Evolutionary conservation across 2,329 filamentous ascomycete genomes (phyloP), one percentile per base, ranked within the genome.

Genomic region (Fusarium buxicola): DNA sequence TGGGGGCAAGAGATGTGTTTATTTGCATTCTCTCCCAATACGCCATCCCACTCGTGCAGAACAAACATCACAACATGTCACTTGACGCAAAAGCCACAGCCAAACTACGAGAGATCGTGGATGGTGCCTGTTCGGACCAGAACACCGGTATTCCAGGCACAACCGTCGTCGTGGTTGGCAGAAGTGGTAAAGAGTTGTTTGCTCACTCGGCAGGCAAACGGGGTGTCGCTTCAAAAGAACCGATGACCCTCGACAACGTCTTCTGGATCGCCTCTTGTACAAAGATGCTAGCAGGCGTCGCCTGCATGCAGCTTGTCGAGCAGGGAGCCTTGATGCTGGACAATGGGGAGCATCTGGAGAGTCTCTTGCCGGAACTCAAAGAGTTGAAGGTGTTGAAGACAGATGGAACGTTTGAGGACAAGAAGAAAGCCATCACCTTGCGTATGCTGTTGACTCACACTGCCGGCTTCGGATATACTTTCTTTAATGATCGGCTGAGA

Each of bases 231-330:
- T 75, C 76, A 3, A 64, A 76, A 0, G 80, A 86, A 40, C 76
- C 81, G 5, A 86, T 91, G 83, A 81, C 81, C 0, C 73, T 86
- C 0, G 86, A 91, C 34, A 86, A 78, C 8, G 75, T 86, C 1
- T 90, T 88, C 69, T 86, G 82, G 82, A 76, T 87, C 6, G 84
- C 84, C 0, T 85, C 83, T 0, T 85, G 82, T 67, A 86, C 85
- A 13, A 87, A 87, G 73, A 77, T 86, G 76, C 73, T 87, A 11
- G 75, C 78, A 0, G 82, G 78, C 0, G 72, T 86, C 12, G 82
- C 83, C 1, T 80, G 76, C 41, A 85, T 88, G 82, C 84, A 87
- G 69, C 78, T 85, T 1, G 84, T 87, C 2, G 85, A 87, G 66
- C 73, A 79, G 47, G 83, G 81, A 0, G 60, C 70, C 8, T 63